These are phyloP conservation scores for Boletus eberwhitei DNA, from an alignment of 768 basidiomycete species.

Conservation along the genomic window DNA sequence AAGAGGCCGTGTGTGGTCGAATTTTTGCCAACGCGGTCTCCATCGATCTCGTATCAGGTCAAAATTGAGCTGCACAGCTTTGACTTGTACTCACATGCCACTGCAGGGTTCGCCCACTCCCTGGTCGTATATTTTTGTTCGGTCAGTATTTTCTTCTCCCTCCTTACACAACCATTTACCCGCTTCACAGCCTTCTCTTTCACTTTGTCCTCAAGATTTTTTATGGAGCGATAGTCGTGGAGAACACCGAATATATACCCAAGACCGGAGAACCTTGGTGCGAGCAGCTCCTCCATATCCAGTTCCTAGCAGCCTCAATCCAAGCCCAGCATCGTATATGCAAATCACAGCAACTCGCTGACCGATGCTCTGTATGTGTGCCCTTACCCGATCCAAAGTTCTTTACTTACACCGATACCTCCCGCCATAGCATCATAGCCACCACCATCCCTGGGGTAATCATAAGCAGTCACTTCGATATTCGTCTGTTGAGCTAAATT, in stretches of 20 bases:
- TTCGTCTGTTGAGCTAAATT: slow-evolving; percentile 2
- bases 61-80: background rate
- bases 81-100: slow-evolving; percentile 23
- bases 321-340: slow-evolving; percentile 64
- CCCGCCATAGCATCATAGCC: slow-evolving; percentile 55
- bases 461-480: background rate
- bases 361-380: slow-evolving; percentile 77
- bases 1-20: slow-evolving; percentile 77
- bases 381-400: background rate
- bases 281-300: slow-evolving; percentile 7
- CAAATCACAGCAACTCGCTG: slow-evolving; percentile 84
- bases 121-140: slow-evolving; percentile 67
- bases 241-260: slow-evolving; percentile 71
- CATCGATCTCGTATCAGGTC: slow-evolving; percentile 33
- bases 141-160: slow-evolving; percentile 37
- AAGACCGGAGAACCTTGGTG: slow-evolving; percentile 73
- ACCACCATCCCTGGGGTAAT: slow-evolving; percentile 70
- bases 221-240: slow-evolving; percentile 85
- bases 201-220: slow-evolving; percentile 87
- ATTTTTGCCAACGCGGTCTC: slow-evolving; percentile 81
- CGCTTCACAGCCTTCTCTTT: slow-evolving; percentile 54
- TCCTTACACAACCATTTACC: background rate
- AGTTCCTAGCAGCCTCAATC: background rate
- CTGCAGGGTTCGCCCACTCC: slow-evolving; percentile 41
- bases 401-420: background rate